Conservation (phyloP, 768 basidiomycete species). For the Baorangia bicolor region DNA sequence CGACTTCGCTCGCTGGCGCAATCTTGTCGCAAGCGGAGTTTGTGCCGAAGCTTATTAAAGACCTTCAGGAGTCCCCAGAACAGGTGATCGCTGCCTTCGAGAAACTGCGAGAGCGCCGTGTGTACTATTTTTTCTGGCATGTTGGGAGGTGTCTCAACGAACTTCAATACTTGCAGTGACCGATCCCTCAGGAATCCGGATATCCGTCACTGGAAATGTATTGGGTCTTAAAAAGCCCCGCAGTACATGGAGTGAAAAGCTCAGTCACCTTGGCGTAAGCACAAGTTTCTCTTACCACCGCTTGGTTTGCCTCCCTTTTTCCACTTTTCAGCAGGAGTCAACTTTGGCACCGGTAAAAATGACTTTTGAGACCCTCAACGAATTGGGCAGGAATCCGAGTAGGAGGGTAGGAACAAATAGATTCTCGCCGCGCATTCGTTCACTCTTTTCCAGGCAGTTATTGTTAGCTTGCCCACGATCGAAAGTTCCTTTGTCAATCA, state of each 20-base stretch:
- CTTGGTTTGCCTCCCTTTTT: neutral
- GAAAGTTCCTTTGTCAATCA: constrained; percentile 88
- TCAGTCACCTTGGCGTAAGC: constrained; percentile 59
- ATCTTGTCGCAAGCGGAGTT: constrained; percentile 78
- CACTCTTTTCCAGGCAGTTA: constrained; percentile 56
- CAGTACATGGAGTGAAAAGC: constrained; percentile 71
- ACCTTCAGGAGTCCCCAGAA: constrained; percentile 71
- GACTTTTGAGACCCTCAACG: constrained; percentile 66
- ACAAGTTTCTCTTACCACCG: constrained; percentile 17
- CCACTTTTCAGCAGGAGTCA: constrained; percentile 38
- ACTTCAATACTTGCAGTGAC: constrained; percentile 53
- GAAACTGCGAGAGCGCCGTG: constrained; percentile 65
- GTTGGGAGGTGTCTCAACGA: neutral
- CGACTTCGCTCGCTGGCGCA: constrained; percentile 64
- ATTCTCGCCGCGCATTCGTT: neutral
- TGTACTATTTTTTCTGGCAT: constrained; percentile 28
- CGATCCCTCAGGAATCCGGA: constrained; percentile 77
- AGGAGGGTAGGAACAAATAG: constrained; percentile 52
- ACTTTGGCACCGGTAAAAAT: constrained; percentile 66
- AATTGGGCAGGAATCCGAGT: constrained; percentile 68
- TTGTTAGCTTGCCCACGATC: constrained; percentile 89
- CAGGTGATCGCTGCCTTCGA: constrained; percentile 73
- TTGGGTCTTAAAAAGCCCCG: constrained; percentile 67
- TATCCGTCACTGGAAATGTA: constrained; percentile 90
- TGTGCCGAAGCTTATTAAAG: constrained; percentile 68